phyloP scores from a whole-genome alignment of 2,329 filamentous ascomycete genomes.

The Scortechinia acanthostroma region DNA sequence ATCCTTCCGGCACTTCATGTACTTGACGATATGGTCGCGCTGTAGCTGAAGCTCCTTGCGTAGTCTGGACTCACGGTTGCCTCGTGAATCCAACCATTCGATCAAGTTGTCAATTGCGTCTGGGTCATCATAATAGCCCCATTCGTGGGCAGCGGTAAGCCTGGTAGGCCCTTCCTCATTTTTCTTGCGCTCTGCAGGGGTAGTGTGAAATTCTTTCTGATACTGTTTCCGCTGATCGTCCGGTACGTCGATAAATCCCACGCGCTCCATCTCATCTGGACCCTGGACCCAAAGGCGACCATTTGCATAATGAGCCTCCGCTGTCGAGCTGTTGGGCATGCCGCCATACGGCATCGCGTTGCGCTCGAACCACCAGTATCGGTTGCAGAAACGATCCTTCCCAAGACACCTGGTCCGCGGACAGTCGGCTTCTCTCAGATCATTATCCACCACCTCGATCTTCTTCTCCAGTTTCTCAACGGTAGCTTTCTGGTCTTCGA shows the following conservation, averaged over 20 bases:
- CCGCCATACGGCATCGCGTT: conserved; percentile 96
- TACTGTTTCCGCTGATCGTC: conserved; percentile 71
- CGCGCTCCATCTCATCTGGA: conserved; percentile 78
- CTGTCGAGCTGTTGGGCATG: conserved; percentile 80
- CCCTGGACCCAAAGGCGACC: conserved; percentile 95
- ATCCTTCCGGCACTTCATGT: conserved; percentile 73
- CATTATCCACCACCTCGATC: conserved; percentile 79
- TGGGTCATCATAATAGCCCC: conserved; percentile 84
- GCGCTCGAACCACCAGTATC: conserved; percentile 98
- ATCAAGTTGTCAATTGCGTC: conserved; percentile 73
- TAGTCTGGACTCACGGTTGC: conserved; percentile 78
- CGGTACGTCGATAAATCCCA: conserved; percentile 76
- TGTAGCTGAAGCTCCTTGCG: conserved; percentile 78
- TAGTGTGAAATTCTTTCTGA: conserved; percentile 70
- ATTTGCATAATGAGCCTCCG: conserved; percentile 81
- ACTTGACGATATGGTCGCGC: conserved; percentile 66
- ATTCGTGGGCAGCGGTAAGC: conserved; percentile 71
- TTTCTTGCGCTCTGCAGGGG: conserved; percentile 76
- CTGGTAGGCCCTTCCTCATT: conserved; percentile 78
- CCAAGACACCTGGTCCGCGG: conserved; percentile 82
- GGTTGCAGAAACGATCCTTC: conserved; percentile 94
- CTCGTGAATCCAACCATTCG: conserved; percentile 80
- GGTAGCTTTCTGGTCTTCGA: conserved; percentile 75
- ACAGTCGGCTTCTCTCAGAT: conserved; percentile 88
- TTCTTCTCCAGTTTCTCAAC: conserved; percentile 79